These are phyloP conservation scores for Claviceps sp. DNA, from an alignment of 2,329 filamentous ascomycete species.

Conservation along the genomic window DNA sequence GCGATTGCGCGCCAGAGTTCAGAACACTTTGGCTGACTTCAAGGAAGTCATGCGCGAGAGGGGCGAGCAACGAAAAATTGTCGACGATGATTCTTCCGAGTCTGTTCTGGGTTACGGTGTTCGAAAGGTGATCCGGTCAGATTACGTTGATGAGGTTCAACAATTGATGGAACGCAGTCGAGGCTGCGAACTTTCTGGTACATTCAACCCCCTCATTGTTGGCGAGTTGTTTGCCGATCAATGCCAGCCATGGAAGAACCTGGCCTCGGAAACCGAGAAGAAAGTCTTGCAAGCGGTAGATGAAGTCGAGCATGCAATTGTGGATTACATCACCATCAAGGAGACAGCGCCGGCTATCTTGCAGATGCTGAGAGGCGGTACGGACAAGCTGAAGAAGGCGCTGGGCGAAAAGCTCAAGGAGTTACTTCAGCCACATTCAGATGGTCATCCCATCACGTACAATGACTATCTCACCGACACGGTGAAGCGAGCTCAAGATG, in stretches of 20 bases:
- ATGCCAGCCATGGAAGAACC: conserved; percentile 36
- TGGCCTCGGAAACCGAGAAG: conserved; percentile 19
- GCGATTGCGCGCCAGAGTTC: conserved; percentile 40
- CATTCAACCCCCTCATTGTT: conserved; percentile 46
- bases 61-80: conserved; percentile 10
- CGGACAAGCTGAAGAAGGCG: conserved; percentile 9
- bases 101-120: no score
- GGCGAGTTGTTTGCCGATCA: conserved; percentile 47
- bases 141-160: conserved; percentile 12
- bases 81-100: conserved; percentile 12
- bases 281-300: conserved; percentile 6
- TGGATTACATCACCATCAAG: conserved; percentile 8
- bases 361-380: conserved; percentile 8
- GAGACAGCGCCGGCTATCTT: conserved; percentile 8
- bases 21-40: conserved; percentile 30
- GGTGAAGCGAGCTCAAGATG: conserved; percentile 17
- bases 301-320: conserved; percentile 3
- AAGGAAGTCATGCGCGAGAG: conserved; percentile 33
- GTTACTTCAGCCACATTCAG: not conserved
- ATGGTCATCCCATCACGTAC: conserved; percentile 37
- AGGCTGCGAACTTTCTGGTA: conserved; percentile 44
- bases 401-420: conserved; percentile 15
- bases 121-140: not conserved
- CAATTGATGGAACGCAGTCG: conserved; percentile 11
- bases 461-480: conserved; percentile 31